These are phyloP conservation scores for Cornus controversa DNA, from an alignment of 148 eudicot genomes.

Conservation along the genomic window DNA sequence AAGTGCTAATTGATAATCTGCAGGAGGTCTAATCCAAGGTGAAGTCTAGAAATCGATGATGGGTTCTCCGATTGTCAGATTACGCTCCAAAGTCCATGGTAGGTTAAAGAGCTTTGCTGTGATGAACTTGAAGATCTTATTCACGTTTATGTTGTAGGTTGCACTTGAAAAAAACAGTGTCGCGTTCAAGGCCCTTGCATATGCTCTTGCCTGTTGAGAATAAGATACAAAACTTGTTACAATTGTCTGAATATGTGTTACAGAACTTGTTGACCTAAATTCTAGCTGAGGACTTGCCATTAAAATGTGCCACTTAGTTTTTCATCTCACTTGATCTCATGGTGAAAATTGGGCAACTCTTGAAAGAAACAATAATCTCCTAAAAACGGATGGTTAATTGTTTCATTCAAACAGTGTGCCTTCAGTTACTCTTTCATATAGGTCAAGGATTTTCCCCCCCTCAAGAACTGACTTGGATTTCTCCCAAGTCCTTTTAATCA, in stretches of 20 bases:
- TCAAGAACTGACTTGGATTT: background rate
- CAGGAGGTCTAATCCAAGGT: no score
- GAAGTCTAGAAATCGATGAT: constrained; percentile 48
- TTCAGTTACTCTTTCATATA: background rate
- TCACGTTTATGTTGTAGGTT: constrained; percentile 67
- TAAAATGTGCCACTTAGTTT: no score
- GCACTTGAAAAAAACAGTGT: constrained; percentile 65
- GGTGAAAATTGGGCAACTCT: no score
- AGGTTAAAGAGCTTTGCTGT: constrained; percentile 65
- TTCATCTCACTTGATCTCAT: no score
- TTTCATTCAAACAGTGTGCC: no score
- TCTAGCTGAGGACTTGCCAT: background rate
- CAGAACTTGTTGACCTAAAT: no score
- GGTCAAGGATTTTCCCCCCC: background rate
- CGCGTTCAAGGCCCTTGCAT: constrained; percentile 59
- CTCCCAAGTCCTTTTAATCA: constrained; percentile 5
- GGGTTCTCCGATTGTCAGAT: constrained; percentile 65
- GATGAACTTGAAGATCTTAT: constrained; percentile 62
- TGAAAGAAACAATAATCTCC: no score
- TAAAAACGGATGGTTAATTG: no score
- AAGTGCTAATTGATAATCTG: background rate
- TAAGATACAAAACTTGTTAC: background rate
- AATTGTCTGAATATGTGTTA: background rate
- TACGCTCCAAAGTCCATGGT: constrained; percentile 58
- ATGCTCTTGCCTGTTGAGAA: constrained; percentile 52